Conservation (phyloP, 2,329 filamentous ascomycete species). For the Davidsoniella eucalypti region DNA sequence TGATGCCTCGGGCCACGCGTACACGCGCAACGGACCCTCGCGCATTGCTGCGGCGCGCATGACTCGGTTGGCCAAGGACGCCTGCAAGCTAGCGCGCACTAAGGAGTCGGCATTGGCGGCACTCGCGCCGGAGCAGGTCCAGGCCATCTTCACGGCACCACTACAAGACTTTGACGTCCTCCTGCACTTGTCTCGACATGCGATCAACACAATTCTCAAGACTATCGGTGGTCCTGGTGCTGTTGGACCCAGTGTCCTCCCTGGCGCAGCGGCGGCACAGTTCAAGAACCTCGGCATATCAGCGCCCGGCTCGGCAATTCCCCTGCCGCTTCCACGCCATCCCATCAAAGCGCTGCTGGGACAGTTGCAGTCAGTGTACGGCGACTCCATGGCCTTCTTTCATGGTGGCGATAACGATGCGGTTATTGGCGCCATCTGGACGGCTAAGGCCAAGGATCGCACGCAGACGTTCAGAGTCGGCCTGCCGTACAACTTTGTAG, state of each 20-base stretch:
- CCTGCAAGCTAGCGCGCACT: constrained; percentile 42
- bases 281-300: constrained; percentile 51
- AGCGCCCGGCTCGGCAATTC: constrained; percentile 7
- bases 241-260: constrained; percentile 23
- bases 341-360: constrained; percentile 45
- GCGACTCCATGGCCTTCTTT: constrained; percentile 63
- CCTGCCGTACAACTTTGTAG: constrained; percentile 42
- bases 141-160: constrained; percentile 52
- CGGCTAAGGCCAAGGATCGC: constrained; percentile 29
- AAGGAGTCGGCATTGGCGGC: constrained; percentile 36
- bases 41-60: constrained; percentile 75
- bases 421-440: constrained; percentile 43
- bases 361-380: constrained; percentile 52
- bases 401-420: constrained; percentile 41
- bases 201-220: constrained; percentile 26
- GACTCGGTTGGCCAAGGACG: constrained; percentile 64
- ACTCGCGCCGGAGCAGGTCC: constrained; percentile 19
- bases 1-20: constrained; percentile 63
- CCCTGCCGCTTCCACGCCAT: constrained; percentile 43
- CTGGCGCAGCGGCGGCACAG: constrained; percentile 17
- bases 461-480: constrained; percentile 51
- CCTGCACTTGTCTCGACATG: constrained; percentile 49
- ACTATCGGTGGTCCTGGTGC: constrained; percentile 21
- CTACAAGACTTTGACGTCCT: constrained; percentile 71
- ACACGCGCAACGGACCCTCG: constrained; percentile 53